A percentile compares a stretch with the other conserved stretches of the same genome.
phyloP scores from a whole-genome alignment of 306 rosid species.

The Hippophae tibetana region DNA sequence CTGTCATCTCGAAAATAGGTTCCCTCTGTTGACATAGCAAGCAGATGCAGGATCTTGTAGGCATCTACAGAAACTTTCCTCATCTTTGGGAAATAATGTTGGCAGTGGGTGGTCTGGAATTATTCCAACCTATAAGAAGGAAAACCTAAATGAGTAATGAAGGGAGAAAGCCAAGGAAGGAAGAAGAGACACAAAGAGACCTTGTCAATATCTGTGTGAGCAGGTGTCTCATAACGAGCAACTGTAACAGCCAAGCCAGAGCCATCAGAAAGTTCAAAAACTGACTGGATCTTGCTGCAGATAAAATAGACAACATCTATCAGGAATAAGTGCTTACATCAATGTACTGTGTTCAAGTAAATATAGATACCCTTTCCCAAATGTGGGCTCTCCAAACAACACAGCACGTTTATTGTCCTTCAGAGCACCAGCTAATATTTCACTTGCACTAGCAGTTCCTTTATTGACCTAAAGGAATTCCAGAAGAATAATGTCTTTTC shows the following conservation, averaged over 20 bases:
- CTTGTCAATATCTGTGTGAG: conserved; percentile 83
- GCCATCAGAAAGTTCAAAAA: conserved; percentile 87
- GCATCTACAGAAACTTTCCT: conserved; percentile 74
- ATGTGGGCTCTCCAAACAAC: conserved; percentile 89
- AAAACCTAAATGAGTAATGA: neutral
- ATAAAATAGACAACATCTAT: conserved; percentile 14
- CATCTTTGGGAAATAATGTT: conserved; percentile 71
- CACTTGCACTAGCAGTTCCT: conserved; percentile 99
- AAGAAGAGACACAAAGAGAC: conserved; percentile 27
- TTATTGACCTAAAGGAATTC: conserved; percentile 62
- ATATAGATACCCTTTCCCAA: conserved; percentile 67
- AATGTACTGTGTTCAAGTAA: conserved; percentile 12
- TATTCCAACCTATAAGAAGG: conserved; percentile 56
- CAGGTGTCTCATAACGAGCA: conserved; percentile 94
- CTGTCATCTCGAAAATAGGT: conserved; percentile 61
- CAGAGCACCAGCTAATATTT: conserved; percentile 92
- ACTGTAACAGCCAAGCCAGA: conserved; percentile 91
- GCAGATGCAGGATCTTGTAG: conserved; percentile 73
- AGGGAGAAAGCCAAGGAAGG: neutral
- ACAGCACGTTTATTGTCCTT: conserved; percentile 90
- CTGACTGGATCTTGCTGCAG: conserved; percentile 92
- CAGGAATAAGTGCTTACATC: conserved; percentile 12
- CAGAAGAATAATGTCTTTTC: conserved; percentile 6
- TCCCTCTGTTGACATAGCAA: conserved; percentile 58
- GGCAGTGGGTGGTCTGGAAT: conserved; percentile 94